Base-by-base conservation (phyloP, 768 basidiomycete genomes). In the Mycena chlorophos region DNA sequence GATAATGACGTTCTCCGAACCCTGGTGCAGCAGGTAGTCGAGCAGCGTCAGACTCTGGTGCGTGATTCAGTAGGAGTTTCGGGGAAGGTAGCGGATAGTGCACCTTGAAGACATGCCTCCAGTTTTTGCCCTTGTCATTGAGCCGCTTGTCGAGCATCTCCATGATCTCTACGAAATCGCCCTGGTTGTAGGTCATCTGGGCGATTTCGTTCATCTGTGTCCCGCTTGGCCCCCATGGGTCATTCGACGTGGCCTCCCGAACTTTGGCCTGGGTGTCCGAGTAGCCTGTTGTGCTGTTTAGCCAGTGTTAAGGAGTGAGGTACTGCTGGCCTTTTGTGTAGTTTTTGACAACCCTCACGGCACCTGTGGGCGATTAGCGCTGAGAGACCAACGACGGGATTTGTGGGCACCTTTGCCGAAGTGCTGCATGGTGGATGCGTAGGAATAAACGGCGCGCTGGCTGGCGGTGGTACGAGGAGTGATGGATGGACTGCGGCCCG, bases 181-280 rank as follows among this genome's bases (percentile, higher is more conserved):
- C 89, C 95, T 97, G 96, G 74, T 97, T 97, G 72, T 92, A 98
- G 16, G 93, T 95, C 73, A 98, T 69, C 70, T 97, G 94, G 0
- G 96, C 96, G 62, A 99, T 84, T 75, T 98, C 96, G 76, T 97
- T 97, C 97, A 99, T 98, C 78, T 96, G 95, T 1, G 93, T 92
- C 4, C 96, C 95, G 6, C 90, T 91, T 4, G 96, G 96, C 0
- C 96, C 96, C 94, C 94, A 97, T 10, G 96, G 92, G 69, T 98
- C 96, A 75, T 98, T 98, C 22, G 91, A 94, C 17, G 94, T 98
- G 34, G 94, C 92, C 77, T 96, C 94, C 57, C 95, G 85, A 57
- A 98, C 92, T 72, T 98, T 98, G 39, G 91, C 86, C 74, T 98
- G 93, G 0, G 88, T 87, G 57, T 98, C 95, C 39, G 94, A 95